Evolutionary conservation across 202 grass and related monocot species (phyloP), one percentile per base, ranked within the genome.

Genomic region (Miscanthus sacchariflorus): DNA sequence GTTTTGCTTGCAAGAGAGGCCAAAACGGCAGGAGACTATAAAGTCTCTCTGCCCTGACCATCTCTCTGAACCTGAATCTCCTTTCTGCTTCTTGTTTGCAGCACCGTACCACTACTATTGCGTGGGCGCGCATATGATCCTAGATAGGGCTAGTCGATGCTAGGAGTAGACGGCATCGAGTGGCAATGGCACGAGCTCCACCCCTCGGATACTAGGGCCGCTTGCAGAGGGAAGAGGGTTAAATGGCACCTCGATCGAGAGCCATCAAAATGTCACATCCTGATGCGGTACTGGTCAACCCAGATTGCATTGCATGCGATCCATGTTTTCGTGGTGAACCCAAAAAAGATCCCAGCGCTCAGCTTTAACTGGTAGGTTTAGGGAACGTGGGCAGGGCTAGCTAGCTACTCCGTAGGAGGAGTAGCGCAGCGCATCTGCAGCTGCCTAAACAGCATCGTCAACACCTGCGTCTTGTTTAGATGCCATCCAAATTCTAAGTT

Each of bases 231-330:
- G 35, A 3, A 36, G 35, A 36, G 12, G 45, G 17, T 73, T 69
- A 68, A 86, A 84, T 88, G 77, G n/a, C 77, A 80, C 77, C 86
- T 86, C 35, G 89, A 87, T 0, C 12, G 70, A 63, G 72, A 84
- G 80, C 90, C 76, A 67, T 79, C 42, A 79, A 79, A 52, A 86
- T 76, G 69, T 89, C 82, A 75, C 82, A 61, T 91, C 86, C 25
- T 78, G 77, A 82, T 33, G 86, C 70, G 49, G 63, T 70, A 78
- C 81, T 73, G 43, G 82, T 91, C 86, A 78, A 6, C 23, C 54
- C 40, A n/a, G 82, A 91, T 82, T 58, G 71, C 82, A 30, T 18
- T 54, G 50, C 39, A 8, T 40, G 39, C 50, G 50, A 54, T 18
- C 50, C 19, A 61, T 84, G 0, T 81, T 81, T 68, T 38, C 13